phyloP scores from a whole-genome alignment of 768 basidiomycete genomes.

The Mrakia hoshinonis region DNA sequence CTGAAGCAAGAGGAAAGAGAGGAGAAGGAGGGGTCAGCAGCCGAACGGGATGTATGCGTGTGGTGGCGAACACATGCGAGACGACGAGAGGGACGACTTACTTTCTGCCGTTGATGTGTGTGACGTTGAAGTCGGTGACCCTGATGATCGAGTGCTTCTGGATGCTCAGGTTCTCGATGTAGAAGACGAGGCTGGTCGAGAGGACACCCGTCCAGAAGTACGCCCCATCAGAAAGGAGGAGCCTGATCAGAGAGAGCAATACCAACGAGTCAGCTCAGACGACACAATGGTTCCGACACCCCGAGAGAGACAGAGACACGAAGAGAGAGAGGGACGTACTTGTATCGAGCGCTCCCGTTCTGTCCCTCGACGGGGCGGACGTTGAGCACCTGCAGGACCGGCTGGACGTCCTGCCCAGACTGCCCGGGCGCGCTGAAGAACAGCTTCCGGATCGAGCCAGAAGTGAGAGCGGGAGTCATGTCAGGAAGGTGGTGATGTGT shows the following conservation, averaged over 20 bases:
- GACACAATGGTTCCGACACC: too few species aligned
- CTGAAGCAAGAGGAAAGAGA: background rate
- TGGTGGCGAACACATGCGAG: background rate
- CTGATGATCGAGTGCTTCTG: slow-evolving; percentile 59
- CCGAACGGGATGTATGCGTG: background rate
- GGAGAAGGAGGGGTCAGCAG: background rate
- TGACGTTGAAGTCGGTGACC: slow-evolving; percentile 68
- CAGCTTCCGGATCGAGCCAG: background rate
- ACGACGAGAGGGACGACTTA: slow-evolving; percentile 36
- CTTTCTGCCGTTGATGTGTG: slow-evolving; percentile 75
- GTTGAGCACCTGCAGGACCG: background rate
- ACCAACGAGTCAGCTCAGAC: background rate
- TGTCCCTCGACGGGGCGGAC: slow-evolving; percentile 41
- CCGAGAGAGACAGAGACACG: slow-evolving; percentile 9
- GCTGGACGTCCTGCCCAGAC: slow-evolving; percentile 6
- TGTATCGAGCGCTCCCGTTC: too few species aligned
- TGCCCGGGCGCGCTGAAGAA: background rate
- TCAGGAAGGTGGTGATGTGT: too few species aligned
- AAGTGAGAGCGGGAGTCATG: background rate
- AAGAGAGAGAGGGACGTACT: too few species aligned
- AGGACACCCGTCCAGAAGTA: slow-evolving; percentile 88
- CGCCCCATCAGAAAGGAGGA: slow-evolving; percentile 86
- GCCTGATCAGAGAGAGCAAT: slow-evolving; percentile 43
- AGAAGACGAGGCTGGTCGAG: slow-evolving; percentile 73
- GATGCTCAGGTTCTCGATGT: slow-evolving; percentile 59